Evolutionary conservation across 2,329 filamentous ascomycete genomes (phyloP), one percentile per base, ranked within the genome.

Genomic region (Fusarium sacchari): DNA sequence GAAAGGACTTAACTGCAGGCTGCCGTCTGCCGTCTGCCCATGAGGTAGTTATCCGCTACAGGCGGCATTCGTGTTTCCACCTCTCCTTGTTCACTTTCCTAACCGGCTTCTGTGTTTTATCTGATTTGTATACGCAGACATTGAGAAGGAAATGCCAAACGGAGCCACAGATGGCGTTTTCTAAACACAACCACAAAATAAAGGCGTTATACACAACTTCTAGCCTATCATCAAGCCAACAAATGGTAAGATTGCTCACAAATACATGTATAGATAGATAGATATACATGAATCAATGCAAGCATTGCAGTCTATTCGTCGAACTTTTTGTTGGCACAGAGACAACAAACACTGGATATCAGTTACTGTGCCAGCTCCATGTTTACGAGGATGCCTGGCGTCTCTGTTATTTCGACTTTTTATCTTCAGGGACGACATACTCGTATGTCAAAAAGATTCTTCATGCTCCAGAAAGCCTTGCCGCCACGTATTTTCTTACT

Each of bases 1-100:
- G 24, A 39, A 28, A 40, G 24, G 24, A 14, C 17, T 30, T 15
- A 50, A 46, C 53, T 71, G 67, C 55, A 67, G 24, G 32, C 56
- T 57, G 32, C 67, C 55, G 53, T 26, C 52, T 67, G 40, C 60
- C 49, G 52, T 28, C 24, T n/a, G 22, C 32, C 13, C 15, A 32
- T 10, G 34, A 46, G 7, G 53, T 52, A 58, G 26, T 20, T 36
- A 32, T 22, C 62, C 67, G 52, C 17, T 20, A 18, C 17, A 17
- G n/a, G 12, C 37, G 18, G 50, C 40, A 11, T 32, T 42, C 7
- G 15, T 32, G 18, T 24, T 22, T 47, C n/a, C 6, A 18, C 13
- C 34, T 20, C 42, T 14, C 22, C 13, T 18, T 36, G 15, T 28
- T 58, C 18, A 26, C 15, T 47, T 46, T n/a, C 13, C 15, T n/a